Percentiles rank a stretch among this genome's conserved stretches.
These are phyloP conservation scores for Rubroboletus pulcherrimus DNA, from an alignment of 768 basidiomycete genomes.

Conservation along the genomic window DNA sequence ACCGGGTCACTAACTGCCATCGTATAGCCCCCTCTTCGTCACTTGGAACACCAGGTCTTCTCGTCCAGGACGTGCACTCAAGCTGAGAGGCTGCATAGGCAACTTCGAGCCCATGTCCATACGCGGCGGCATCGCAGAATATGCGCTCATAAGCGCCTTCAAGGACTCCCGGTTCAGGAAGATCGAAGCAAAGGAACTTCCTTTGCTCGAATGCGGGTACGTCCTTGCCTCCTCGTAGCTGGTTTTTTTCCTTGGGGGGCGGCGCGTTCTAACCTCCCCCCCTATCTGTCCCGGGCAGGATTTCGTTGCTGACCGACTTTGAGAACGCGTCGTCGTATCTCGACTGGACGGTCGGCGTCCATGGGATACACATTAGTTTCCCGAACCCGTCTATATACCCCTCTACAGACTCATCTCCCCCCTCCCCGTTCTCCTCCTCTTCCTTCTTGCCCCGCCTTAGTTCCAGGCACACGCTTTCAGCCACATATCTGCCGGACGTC, in stretches of 20 bases:
- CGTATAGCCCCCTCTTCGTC: conserved; percentile 74
- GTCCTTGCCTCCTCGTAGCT: conserved; percentile 27
- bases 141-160: conserved; percentile 89
- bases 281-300: conserved; percentile 39
- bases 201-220: conserved; percentile 82
- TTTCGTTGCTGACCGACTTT: conserved; percentile 93
- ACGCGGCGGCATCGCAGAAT: conserved; percentile 76
- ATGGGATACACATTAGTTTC: conserved; percentile 90
- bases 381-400: conserved; percentile 67
- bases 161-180: conserved; percentile 81
- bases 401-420: conserved; percentile 46
- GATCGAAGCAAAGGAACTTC: conserved; percentile 74
- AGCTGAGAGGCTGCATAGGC: conserved; percentile 92
- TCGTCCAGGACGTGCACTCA: conserved; percentile 54
- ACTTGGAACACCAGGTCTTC: conserved; percentile 85
- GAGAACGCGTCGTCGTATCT: conserved; percentile 80
- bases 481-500: conserved; percentile 92
- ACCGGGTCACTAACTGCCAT: conserved; percentile 4
- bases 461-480: conserved; percentile 63
- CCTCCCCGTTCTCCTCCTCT: conserved; percentile 70
- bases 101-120: conserved; percentile 79
- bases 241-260: background rate
- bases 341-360: conserved; percentile 89
- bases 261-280: background rate
- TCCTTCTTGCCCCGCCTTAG: conserved; percentile 51